Percentiles rank a stretch among this genome's conserved stretches.
Evolutionary conservation across 345 rosid species (phyloP).

Genomic region (Acer yangbiense): DNA sequence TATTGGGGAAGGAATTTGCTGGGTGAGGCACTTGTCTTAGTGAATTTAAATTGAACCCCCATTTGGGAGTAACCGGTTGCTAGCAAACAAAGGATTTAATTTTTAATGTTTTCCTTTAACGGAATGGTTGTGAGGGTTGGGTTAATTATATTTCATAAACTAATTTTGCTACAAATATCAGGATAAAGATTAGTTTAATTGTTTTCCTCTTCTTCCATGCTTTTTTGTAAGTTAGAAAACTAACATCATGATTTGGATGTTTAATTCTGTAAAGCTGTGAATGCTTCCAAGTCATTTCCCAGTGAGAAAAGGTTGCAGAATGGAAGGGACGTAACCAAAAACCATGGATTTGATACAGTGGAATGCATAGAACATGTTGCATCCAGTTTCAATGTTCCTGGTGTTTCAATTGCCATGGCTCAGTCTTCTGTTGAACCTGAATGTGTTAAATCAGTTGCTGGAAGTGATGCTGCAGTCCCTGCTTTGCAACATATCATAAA

Average conservation of each 20-base stretch:
- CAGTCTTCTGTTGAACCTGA: constrained; percentile 63
- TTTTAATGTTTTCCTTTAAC: neutral
- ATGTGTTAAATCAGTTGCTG: constrained; percentile 43
- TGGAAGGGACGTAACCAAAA: constrained; percentile 49
- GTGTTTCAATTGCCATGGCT: constrained; percentile 57
- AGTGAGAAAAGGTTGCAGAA: constrained; percentile 46
- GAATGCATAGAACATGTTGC: constrained; percentile 51
- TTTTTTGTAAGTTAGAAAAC: neutral
- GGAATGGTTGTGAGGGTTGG: neutral
- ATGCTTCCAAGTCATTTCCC: constrained; percentile 39
- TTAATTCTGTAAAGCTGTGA: constrained; percentile 40
- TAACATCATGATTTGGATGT: constrained; percentile 14
- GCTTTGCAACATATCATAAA: constrained; percentile 48
- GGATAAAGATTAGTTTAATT: neutral
- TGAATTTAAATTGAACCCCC: neutral
- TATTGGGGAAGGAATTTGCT: neutral
- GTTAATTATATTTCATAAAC: neutral
- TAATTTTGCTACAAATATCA: neutral
- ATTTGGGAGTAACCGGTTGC: neutral
- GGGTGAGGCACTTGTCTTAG: neutral
- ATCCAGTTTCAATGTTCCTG: constrained; percentile 47
- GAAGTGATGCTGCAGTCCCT: constrained; percentile 55
- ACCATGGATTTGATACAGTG: constrained; percentile 45
- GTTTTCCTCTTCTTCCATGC: neutral
- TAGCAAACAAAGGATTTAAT: neutral